These are phyloP conservation scores for Blastocystis sp. DNA, from an alignment of 352 stramenopile genomes.

Conservation along the genomic window DNA sequence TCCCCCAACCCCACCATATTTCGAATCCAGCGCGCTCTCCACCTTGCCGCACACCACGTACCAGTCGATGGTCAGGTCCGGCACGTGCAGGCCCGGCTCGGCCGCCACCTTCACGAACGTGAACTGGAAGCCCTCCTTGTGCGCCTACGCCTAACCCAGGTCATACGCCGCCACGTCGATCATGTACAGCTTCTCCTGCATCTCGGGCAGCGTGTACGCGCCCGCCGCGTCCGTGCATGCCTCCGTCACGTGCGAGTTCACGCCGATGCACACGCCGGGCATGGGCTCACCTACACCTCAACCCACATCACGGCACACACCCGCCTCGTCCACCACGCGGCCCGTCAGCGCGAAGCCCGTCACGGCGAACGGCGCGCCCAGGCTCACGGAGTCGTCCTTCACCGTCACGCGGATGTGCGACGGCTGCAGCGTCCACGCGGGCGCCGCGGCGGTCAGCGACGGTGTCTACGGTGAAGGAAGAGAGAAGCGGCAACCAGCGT, in stretches of 20 bases:
- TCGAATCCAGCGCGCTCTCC: background rate
- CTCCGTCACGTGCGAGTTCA: slow-evolving; percentile 2
- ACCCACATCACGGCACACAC: background rate
- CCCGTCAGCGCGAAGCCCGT: slow-evolving; percentile 25
- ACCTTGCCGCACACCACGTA: slow-evolving; percentile 11
- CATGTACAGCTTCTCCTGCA: slow-evolving; percentile 34
- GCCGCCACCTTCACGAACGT: background rate
- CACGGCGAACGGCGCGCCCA: slow-evolving; percentile 2
- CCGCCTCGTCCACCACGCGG: slow-evolving; percentile 14
- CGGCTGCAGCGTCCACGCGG: slow-evolving; percentile 5
- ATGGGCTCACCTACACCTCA: background rate
- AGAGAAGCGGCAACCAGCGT: background rate
- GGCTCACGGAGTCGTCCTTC: background rate
- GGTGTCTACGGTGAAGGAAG: background rate
- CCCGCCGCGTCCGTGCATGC: background rate
- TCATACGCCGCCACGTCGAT: slow-evolving; percentile 5
- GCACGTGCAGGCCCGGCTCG: background rate
- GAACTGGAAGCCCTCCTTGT: background rate
- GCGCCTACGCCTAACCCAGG: background rate
- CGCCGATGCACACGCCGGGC: background rate
- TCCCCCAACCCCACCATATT: background rate
- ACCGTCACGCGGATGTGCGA: background rate
- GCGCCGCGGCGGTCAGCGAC: background rate
- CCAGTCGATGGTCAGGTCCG: background rate
- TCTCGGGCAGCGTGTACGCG: background rate